Conservation (phyloP, 768 basidiomycete species). For the Mycena maculata region DNA sequence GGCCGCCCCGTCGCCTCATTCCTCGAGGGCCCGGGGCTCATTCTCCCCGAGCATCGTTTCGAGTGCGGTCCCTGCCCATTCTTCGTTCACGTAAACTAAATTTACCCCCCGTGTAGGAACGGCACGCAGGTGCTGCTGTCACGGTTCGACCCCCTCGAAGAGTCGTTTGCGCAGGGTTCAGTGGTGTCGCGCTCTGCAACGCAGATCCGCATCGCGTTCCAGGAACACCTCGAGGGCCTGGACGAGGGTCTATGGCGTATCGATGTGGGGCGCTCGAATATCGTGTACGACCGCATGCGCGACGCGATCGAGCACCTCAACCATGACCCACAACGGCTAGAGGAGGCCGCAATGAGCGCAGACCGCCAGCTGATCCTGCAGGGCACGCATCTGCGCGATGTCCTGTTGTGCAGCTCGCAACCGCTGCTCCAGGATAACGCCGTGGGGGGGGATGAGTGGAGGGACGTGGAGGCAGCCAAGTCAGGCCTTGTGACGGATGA, state of each 20-base stretch:
- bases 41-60: constrained; percentile 74
- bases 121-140: constrained; percentile 78
- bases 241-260: constrained; percentile 69
- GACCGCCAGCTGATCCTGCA: constrained; percentile 66
- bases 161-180: constrained; percentile 64
- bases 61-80: constrained; percentile 60
- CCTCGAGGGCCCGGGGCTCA: constrained; percentile 68
- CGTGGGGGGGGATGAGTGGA: neutral
- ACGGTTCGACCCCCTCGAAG: constrained; percentile 68
- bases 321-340: constrained; percentile 61
- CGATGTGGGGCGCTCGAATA: constrained; percentile 76
- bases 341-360: constrained; percentile 41
- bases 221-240: constrained; percentile 54
- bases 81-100: constrained; percentile 14
- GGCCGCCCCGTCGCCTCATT: constrained; percentile 78
- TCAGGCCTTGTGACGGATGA: neutral
- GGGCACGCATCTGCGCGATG: constrained; percentile 80
- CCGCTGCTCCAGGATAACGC: constrained; percentile 38
- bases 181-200: constrained; percentile 62
- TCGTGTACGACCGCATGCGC: constrained; percentile 77
- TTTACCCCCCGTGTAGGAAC: constrained; percentile 56
- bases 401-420: constrained; percentile 70
- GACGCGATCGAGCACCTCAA: constrained; percentile 69
- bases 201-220: constrained; percentile 69
- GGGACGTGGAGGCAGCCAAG: neutral